Conservation (phyloP, 495 filamentous ascomycete genomes). For the Tetracladium setigerum region DNA sequence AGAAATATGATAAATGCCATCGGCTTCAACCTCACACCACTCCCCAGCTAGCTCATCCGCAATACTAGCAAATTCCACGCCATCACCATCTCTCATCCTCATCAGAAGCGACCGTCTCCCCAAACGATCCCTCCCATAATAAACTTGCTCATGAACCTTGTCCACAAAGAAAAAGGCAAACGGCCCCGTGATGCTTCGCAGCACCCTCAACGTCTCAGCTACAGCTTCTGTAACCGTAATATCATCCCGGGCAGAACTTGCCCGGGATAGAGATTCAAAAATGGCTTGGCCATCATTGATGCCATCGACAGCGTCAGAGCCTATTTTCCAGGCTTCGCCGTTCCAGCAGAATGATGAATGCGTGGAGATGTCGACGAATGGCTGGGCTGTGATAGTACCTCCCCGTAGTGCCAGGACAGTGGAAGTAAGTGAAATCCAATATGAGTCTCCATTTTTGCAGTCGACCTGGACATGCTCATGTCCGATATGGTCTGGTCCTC, state of each 20-base stretch:
- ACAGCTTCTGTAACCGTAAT: constrained; percentile 13
- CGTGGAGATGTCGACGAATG: constrained; percentile 51
- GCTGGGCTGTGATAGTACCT: constrained; percentile 61
- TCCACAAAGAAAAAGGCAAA: constrained; percentile 92
- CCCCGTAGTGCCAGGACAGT: constrained; percentile 85
- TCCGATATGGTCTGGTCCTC: constrained; percentile 46
- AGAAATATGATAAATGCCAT: constrained; percentile 62
- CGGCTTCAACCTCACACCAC: constrained; percentile 78
- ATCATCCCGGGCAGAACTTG: constrained; percentile 21
- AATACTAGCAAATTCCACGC: constrained; percentile 68
- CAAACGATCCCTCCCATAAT: constrained; percentile 78
- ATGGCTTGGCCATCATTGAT: constrained; percentile 59
- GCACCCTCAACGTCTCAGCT: constrained; percentile 38
- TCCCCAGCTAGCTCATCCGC: constrained; percentile 43
- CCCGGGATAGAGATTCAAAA: constrained; percentile 53
- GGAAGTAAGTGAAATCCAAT: constrained; percentile 59
- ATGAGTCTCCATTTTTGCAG: constrained; percentile 17
- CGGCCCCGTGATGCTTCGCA: constrained; percentile 68
- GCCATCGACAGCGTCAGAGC: constrained; percentile 38
- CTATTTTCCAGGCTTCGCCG: constrained; percentile 89
- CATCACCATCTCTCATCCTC: constrained; percentile 30
- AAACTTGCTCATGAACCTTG: constrained; percentile 47
- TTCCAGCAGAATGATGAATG: constrained; percentile 90
- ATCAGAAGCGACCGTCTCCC: constrained; percentile 77
- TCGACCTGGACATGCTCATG: constrained; percentile 24